These are phyloP conservation scores for Niebla homalea DNA, from an alignment of 495 filamentous ascomycete species.

Conservation along the genomic window DNA sequence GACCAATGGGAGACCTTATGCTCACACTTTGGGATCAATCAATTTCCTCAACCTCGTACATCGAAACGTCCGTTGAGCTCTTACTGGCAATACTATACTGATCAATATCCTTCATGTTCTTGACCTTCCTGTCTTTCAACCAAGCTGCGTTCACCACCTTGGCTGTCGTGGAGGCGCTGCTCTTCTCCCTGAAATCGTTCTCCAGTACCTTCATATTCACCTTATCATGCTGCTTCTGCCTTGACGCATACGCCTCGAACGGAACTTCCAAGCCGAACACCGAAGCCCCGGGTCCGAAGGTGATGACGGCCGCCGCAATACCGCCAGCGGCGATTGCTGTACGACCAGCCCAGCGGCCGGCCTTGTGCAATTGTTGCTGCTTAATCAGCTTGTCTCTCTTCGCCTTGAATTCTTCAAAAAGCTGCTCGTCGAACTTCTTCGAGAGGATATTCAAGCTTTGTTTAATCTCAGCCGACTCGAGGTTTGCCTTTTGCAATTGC, in stretches of 20 bases:
- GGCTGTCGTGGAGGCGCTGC: background rate
- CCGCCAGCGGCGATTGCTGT: conserved; percentile 6
- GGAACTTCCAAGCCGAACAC: conserved; percentile 4
- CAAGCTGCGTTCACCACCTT: background rate
- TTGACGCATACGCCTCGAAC: conserved; percentile 1
- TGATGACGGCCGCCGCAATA: conserved; percentile 5
- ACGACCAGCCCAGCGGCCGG: conserved; percentile 7
- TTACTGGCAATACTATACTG: background rate
- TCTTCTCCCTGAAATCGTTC: conserved; percentile 2
- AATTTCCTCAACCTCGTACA: too few relatives aligned
- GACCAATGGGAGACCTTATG: too few relatives aligned
- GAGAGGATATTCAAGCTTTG: background rate
- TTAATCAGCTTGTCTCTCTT: conserved; percentile 3
- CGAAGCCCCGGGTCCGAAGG: conserved; percentile 9
- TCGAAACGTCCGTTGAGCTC: background rate
- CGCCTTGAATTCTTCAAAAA: conserved; percentile 9
- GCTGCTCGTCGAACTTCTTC: conserved; percentile 2
- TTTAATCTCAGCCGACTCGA: background rate
- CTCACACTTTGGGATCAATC: background rate
- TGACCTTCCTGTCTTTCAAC: conserved; percentile 2
- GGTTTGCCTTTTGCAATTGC: background rate
- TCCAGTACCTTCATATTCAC: background rate
- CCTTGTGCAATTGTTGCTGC: conserved; percentile 1
- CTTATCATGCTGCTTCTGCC: conserved; percentile 3
- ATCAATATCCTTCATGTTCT: conserved; percentile 3